Conservation (phyloP, 352 stramenopile species). For the Pilasporangium apinafurcum region DNA sequence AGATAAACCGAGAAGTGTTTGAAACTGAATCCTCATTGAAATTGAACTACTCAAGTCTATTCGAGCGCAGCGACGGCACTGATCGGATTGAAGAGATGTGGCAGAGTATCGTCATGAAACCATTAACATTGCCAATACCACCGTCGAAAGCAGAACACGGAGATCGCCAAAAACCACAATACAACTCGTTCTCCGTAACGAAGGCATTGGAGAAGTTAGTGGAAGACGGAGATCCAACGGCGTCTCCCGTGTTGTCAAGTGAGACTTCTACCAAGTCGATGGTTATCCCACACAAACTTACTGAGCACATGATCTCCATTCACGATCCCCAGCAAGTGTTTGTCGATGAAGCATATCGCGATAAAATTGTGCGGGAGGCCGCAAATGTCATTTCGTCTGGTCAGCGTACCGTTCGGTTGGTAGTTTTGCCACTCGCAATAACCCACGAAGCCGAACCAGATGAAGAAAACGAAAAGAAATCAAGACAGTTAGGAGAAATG, state of each 20-base stretch:
- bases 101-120: conserved; percentile 33
- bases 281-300: not conserved
- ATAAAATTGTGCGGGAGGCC: conserved; percentile 27
- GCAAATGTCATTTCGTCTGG: conserved; percentile 9
- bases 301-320: conserved; percentile 21
- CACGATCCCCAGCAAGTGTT: conserved; percentile 33
- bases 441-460: not conserved
- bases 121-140: conserved; percentile 3
- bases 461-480: not conserved
- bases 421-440: conserved; percentile 12
- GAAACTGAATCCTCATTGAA: not conserved
- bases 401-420: conserved; percentile 20
- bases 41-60: conserved; percentile 7
- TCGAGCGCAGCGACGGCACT: conserved; percentile 3
- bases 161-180: conserved; percentile 5
- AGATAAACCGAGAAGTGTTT: not conserved
- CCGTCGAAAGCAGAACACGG: not conserved
- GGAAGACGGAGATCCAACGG: too few relatives aligned
- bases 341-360: conserved; percentile 39
- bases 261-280: too few relatives aligned
- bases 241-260: too few relatives aligned
- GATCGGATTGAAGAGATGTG: conserved; percentile 59
- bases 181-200: conserved; percentile 36
- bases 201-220: conserved; percentile 4
- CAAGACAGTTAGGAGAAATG: conserved; percentile 25